phyloP scores from a whole-genome alignment of 495 filamentous ascomycete genomes.

The Aspergillus diversus region DNA sequence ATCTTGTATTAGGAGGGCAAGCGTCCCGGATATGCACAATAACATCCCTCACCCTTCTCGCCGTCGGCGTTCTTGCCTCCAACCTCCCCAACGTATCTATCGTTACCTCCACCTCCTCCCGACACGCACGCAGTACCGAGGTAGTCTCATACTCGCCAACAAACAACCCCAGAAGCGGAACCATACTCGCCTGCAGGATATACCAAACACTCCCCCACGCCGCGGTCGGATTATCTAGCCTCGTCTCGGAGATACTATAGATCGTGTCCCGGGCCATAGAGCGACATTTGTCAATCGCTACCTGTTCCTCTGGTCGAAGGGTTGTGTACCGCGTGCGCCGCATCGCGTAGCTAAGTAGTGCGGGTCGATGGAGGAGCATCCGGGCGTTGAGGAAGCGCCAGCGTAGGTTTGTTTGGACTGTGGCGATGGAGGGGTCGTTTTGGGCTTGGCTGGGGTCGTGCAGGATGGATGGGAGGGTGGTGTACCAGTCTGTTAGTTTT shows the following conservation, averaged over 20 bases:
- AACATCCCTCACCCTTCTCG: not conserved
- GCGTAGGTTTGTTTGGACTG: slow-evolving; percentile 70
- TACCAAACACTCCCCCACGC: slow-evolving; percentile 82
- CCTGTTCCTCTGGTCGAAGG: slow-evolving; percentile 60
- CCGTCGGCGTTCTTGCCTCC: not conserved
- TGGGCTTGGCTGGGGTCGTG: slow-evolving; percentile 58
- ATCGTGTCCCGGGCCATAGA: slow-evolving; percentile 66
- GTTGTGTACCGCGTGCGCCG: slow-evolving; percentile 57
- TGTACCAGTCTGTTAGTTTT: slow-evolving; percentile 67
- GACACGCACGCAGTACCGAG: not conserved
- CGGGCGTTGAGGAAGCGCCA: slow-evolving; percentile 75
- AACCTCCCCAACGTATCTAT: not conserved
- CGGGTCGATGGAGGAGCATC: slow-evolving; percentile 71
- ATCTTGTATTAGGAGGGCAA: not conserved
- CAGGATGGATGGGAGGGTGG: slow-evolving; percentile 65
- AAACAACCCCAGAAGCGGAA: slow-evolving; percentile 57
- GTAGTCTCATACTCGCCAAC: not conserved
- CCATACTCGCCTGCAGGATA: slow-evolving; percentile 74
- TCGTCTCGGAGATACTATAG: slow-evolving; percentile 63
- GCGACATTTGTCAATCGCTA: slow-evolving; percentile 64
- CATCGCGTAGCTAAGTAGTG: slow-evolving; percentile 66
- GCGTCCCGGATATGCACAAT: not conserved
- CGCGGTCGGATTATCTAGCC: slow-evolving; percentile 67
- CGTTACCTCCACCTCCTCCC: not conserved
- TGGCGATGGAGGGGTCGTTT: slow-evolving; percentile 52